Evolutionary conservation across 441 rosid genomes (phyloP).

Genomic region (Pelargonium myrrhifolium): DNA sequence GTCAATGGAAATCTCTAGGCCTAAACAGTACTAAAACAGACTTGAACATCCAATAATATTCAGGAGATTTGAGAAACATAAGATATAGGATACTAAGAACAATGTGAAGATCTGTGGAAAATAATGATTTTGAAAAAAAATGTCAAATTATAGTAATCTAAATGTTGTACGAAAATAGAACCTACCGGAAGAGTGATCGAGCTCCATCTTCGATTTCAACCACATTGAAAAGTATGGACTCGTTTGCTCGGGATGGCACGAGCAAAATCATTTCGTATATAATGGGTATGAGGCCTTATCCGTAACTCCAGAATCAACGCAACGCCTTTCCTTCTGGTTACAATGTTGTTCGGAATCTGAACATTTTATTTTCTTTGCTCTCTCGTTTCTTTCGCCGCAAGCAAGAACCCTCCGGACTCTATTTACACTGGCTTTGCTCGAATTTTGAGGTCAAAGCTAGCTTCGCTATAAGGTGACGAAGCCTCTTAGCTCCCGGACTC

Average conservation of each 20-base stretch:
- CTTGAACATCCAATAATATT: neutral
- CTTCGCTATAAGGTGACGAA: conserved; percentile 46
- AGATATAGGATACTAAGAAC: neutral
- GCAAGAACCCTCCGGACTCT: conserved; percentile 23
- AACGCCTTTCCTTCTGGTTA: conserved; percentile 3
- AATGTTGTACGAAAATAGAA: neutral
- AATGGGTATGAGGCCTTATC: conserved; percentile 7
- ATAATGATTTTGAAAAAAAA: neutral
- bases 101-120: neutral
- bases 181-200: conserved; percentile 1
- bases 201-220: too few relatives aligned
- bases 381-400: conserved; percentile 6
- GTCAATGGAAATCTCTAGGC: too few relatives aligned
- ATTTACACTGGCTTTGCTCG: conserved; percentile 66
- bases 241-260: neutral
- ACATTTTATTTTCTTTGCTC: neutral
- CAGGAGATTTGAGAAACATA: neutral
- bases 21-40: too few relatives aligned
- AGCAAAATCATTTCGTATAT: conserved; percentile 12
- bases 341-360: neutral
- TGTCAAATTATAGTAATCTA: neutral
- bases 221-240: neutral
- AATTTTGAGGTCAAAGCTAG: conserved; percentile 38
- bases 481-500: conserved; percentile 65
- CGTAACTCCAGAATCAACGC: conserved; percentile 15